Base-by-base conservation (phyloP, 2,329 filamentous ascomycete genomes). In the Rutstroemia sp. region DNA sequence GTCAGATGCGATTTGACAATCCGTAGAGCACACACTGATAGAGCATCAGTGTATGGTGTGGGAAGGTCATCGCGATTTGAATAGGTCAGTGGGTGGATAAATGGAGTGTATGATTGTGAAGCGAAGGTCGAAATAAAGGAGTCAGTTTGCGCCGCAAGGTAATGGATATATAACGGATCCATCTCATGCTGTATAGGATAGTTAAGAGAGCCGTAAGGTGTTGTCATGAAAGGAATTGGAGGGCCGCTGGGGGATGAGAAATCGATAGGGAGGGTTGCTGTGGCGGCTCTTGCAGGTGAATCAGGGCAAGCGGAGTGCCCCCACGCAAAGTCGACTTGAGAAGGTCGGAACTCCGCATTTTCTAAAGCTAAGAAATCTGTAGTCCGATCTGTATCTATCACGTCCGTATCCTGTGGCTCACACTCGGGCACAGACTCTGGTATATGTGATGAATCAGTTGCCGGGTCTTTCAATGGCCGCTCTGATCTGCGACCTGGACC, bases 31-130 rank as follows among this genome's bases (percentile, higher is more conserved):
- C 62, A 59, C 8, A 63, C 44, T 2, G 59, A 52, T 2, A 64
- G 44, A 8, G 56, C 45, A 34, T 65, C 63, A 16, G 63, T 59
- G 23, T 64, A 65, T 14, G 37, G 12, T 12, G 49, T 27, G 4
- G 63, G 62, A 6, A 60, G 49, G 3, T 12, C 30, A 4, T 44
- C 30, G n/a, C 37, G 23, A 3, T 30, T 30, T n/a, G 54, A 41
- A 30, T 60, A 62, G 5, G 58, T 52, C 7, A 42, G 19, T 10
- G 53, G 58, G 18, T 65, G 62, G 14, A 66, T 65, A n/a, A 65
- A 65, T 3, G 54, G 55, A 16, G 63, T 57, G 23, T 58, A 53
- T 6, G 57, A 57, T 46, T 62, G 54, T 1, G 44, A 23, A 8
- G 59, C 57, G 4, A 64, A 37, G 4, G 51, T 27, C 18, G 47